Conservation (phyloP, 768 basidiomycete genomes). For the Russula virescens region DNA sequence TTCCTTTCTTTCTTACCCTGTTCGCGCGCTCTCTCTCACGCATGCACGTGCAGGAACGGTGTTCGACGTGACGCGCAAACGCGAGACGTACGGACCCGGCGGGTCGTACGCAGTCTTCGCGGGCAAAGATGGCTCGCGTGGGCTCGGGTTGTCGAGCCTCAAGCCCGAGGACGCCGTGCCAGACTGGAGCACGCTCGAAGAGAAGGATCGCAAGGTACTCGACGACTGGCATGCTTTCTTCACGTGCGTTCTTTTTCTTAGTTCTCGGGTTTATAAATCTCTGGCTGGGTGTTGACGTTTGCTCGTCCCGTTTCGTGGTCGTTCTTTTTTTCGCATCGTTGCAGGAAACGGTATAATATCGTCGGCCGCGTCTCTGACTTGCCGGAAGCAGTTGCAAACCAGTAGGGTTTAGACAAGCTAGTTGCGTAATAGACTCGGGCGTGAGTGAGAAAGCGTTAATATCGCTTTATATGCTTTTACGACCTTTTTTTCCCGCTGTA, state of each 20-base stretch:
- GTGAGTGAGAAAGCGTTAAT: neutral
- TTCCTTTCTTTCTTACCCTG: neutral
- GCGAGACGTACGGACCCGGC: constrained; percentile 84
- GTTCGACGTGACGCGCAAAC: constrained; percentile 84
- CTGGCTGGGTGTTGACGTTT: neutral
- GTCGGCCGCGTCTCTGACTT: constrained; percentile 68
- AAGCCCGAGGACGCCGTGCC: constrained; percentile 80
- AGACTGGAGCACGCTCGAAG: constrained; percentile 73
- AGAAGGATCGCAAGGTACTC: constrained; percentile 70
- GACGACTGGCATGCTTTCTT: constrained; percentile 91
- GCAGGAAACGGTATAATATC: constrained; percentile 81
- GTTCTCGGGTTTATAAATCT: too few species aligned
- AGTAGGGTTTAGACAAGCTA: constrained; percentile 24
- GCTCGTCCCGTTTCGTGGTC: neutral
- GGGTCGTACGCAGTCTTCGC: constrained; percentile 80
- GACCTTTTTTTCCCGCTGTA: neutral
- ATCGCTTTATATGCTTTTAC: neutral
- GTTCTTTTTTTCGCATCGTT: neutral
- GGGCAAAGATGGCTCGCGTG: constrained; percentile 88
- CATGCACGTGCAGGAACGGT: constrained; percentile 55
- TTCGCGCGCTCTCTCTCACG: neutral
- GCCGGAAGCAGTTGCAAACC: constrained; percentile 34
- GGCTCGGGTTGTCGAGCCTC: constrained; percentile 84
- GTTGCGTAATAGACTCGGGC: neutral
- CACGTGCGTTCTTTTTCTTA: constrained; percentile 45